These are phyloP conservation scores for Starmerella ratchasimensis DNA, from an alignment of 805 yeast species.

Conservation along the genomic window DNA sequence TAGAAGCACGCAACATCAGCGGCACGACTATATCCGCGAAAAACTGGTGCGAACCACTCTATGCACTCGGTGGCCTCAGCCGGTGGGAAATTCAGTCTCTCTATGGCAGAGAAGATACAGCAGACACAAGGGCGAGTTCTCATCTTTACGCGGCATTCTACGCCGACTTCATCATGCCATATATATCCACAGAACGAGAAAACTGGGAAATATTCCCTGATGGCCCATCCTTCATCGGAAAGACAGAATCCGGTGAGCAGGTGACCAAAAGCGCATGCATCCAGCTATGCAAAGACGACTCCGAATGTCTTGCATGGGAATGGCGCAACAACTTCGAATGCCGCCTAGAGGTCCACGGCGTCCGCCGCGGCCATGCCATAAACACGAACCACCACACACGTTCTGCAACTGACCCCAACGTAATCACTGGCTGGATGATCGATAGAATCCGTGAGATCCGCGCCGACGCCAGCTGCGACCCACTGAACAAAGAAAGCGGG, in stretches of 20 bases:
- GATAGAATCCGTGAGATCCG: conserved; percentile 24
- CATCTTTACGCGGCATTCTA: conserved; percentile 19
- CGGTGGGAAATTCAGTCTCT: conserved; percentile 13
- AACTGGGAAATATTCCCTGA: conserved; percentile 20
- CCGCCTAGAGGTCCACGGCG: conserved; percentile 6
- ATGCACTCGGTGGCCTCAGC: conserved; percentile 3
- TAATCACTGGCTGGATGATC: conserved; percentile 23
- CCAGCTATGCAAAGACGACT: conserved; percentile 9
- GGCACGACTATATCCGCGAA: neutral
- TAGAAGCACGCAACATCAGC: conserved; percentile 4
- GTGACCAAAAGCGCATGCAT: conserved; percentile 11
- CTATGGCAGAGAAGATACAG: conserved; percentile 7
- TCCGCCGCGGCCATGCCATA: conserved; percentile 14
- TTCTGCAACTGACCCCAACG: neutral
- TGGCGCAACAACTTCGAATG: conserved; percentile 12
- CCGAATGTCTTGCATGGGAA: conserved; percentile 17
- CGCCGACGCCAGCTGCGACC: conserved; percentile 19
- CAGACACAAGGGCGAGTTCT: neutral
- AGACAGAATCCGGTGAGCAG: neutral
- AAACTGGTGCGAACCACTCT: conserved; percentile 10
- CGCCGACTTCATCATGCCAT: conserved; percentile 24
- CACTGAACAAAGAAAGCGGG: neutral
- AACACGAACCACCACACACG: conserved; percentile 7
- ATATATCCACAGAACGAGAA: conserved; percentile 10
- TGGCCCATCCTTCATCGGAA: conserved; percentile 1